Evolutionary conservation across 257 asterid genomes (phyloP).

Genomic region (Nicotiana tomentosiformis): DNA sequence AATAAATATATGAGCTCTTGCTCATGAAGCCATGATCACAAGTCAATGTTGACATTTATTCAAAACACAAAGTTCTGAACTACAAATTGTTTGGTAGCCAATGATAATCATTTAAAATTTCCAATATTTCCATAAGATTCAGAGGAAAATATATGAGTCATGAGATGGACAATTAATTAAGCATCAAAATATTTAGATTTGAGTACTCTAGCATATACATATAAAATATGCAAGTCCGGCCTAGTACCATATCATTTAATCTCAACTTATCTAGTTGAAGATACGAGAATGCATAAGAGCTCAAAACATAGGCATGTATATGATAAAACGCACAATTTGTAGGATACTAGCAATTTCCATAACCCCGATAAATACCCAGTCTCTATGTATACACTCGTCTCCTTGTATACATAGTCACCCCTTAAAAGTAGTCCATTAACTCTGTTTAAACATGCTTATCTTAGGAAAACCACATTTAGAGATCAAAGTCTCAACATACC

Average conservation of each 20-base stretch:
- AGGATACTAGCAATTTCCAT: neutral
- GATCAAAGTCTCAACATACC: neutral
- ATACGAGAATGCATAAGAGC: neutral
- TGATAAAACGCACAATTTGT: neutral
- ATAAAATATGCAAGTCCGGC: too few species aligned
- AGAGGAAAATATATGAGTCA: neutral
- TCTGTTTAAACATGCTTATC: neutral
- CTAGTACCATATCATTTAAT: neutral
- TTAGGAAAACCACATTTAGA: neutral
- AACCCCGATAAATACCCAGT: neutral
- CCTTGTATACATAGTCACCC: neutral
- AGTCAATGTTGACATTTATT: too few species aligned
- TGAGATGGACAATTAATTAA: too few species aligned
- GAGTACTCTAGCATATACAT: too few species aligned
- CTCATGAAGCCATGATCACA: too few species aligned
- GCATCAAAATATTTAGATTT: too few species aligned
- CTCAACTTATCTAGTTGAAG: neutral
- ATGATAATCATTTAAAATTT: neutral
- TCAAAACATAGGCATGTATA: neutral
- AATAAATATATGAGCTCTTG: too few species aligned
- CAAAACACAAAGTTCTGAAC: too few species aligned
- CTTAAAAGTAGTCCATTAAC: neutral
- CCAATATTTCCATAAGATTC: neutral
- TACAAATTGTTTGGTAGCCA: neutral
- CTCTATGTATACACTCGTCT: neutral